Base-by-base conservation (phyloP, 2,329 filamentous ascomycete species). In the Scytalidium sp. region DNA sequence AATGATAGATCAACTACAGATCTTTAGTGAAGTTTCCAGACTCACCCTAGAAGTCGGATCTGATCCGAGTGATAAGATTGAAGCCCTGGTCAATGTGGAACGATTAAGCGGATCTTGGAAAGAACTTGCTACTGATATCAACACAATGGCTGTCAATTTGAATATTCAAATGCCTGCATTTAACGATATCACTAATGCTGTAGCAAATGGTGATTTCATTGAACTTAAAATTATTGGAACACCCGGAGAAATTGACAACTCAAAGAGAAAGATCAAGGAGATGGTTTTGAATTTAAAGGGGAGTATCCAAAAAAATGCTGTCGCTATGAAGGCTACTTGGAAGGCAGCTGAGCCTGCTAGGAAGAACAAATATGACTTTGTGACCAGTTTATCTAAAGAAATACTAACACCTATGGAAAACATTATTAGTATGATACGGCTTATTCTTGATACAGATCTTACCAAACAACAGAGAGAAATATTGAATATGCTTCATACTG, bases 341-440 rank as follows among this genome's bases (percentile, higher is more conserved):
- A 92, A 97, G 70, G 92, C 93, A 43, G 94, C 94, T 62, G 94
- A 99, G 68, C 75, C 97, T 66, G 94, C 94, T 56, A 97, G 97
- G 75, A 93, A 95, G 72, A 97, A 93, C 40, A 99, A 99, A 67
- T 97, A 93, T 9, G 94, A 97, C 65, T 99, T 99, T 75, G 75
- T 99, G 52, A 94, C 94, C 52, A 99, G 97, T 68, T 97, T 97
- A 93, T 96, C 90, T 42, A 93, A 97, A 79, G 93, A 97, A 70
- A 97, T 97, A 60, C 83, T 93, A 66, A 99, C 94, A 29, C 94
- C 91, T 1, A 96, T 47, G 81, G 96, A 97, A 73, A 92, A 92
- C 60, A 97, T 97, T 65, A 96, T 97, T 60, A 92, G 92, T 64
- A 97, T 97, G 93, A 97, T 92, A 2, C 92, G 97, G 68, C 78